Evolutionary conservation across 2,329 filamentous ascomycete genomes (phyloP), one percentile per base, ranked within the genome.

Genomic region (Nakataea oryzae): DNA sequence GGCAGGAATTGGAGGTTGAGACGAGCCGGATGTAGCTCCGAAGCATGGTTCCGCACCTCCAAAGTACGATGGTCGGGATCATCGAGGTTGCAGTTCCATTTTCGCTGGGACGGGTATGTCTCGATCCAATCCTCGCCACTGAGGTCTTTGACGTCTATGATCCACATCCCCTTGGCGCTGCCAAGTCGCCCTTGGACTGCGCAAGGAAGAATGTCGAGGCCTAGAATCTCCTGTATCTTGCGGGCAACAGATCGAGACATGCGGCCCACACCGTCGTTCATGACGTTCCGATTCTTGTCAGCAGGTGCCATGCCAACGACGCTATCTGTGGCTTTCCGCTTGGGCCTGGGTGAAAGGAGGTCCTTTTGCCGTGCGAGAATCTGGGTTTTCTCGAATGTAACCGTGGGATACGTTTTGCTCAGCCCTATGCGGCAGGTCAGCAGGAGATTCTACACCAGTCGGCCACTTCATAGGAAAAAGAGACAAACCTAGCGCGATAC

Each of bases 141-240:
- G 0, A 71, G 72, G 29, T 82, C 78, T 0, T 75, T 68, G 0
- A 78, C 75, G 65, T 88, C 85, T 6, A 87, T 72, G 58, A 88
- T 79, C 89, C 89, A 93, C 66, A 93, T 78, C 0, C 90, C 90
- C 70, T 93, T 93, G 0, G 87, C 87, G 24, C 87, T 84, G 12
- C 85, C 87, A 47, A 93, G 81, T 0, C 90, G 82, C 1, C 78
- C 89, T 71, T 93, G 90, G 57, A 87, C 86, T 0, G 81, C 86
- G 41, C 83, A 82, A 0, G 88, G 88, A 0, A 83, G 70, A n/a
- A 81, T 77, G 0, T 70, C 66, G 0, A 87, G 72, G 0, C 80
- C 81, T 11, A 89, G 76, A 0, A 65, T 64, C 0, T 77, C 69
- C 29, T 81, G 78, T 6, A 91, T 77, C 55, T 75, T 74, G 1